phyloP scores from a whole-genome alignment of 2,329 filamentous ascomycete genomes.

The Chaetomium strumarium region DNA sequence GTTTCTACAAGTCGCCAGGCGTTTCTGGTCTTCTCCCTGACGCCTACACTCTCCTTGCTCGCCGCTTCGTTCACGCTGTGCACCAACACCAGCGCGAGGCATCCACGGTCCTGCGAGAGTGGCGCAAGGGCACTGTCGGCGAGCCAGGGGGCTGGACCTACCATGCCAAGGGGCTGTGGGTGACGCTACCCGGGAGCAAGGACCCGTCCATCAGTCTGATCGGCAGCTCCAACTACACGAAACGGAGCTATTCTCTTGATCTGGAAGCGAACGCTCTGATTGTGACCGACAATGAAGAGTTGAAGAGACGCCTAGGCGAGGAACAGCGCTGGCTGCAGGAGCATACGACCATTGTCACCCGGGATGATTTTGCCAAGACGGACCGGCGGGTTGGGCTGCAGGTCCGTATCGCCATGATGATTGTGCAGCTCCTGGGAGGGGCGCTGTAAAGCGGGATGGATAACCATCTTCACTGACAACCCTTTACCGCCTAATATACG shows the following conservation, averaged over 20 bases:
- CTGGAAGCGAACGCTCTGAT: constrained; percentile 85
- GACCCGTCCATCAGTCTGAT: constrained; percentile 75
- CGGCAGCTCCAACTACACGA: constrained; percentile 93
- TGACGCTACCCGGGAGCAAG: constrained; percentile 62
- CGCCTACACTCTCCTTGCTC: constrained; percentile 84
- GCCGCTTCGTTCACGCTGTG: constrained; percentile 65
- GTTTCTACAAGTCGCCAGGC: constrained; percentile 84
- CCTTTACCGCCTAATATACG: no score
- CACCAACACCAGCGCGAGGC: constrained; percentile 41
- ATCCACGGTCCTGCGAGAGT: constrained; percentile 74
- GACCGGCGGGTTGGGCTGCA: constrained; percentile 81
- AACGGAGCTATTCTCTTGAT: constrained; percentile 86
- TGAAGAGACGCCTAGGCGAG: constrained; percentile 67
- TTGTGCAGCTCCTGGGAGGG: constrained; percentile 78
- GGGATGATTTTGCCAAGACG: constrained; percentile 71
- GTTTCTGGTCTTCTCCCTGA: constrained; percentile 85
- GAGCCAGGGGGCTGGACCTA: constrained; percentile 90
- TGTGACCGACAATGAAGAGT: constrained; percentile 66
- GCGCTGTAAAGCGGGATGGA: constrained; percentile 55
- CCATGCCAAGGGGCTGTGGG: constrained; percentile 93
- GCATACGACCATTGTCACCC: constrained; percentile 60
- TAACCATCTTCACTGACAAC: no score
- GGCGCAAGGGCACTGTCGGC: constrained; percentile 75
- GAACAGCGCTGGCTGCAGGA: constrained; percentile 78
- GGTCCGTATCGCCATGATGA: constrained; percentile 89